Conservation (phyloP, 176 grass and related monocot species). For the Juncus inflexus region DNA sequence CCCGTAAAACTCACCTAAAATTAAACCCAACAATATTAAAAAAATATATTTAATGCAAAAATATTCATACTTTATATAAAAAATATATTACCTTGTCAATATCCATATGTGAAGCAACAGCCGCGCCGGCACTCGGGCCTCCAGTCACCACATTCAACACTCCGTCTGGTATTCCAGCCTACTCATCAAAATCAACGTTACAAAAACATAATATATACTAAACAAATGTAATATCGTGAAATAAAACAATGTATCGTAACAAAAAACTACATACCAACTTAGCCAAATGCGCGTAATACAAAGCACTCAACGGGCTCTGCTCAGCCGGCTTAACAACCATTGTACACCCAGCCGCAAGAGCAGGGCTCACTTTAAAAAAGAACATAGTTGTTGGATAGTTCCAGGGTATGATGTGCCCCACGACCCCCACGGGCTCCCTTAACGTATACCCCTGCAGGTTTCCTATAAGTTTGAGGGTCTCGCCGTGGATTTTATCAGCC, state of each 20-base stretch:
- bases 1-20: constrained; percentile 75
- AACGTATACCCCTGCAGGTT: constrained; percentile 77
- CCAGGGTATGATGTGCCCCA: constrained; percentile 76
- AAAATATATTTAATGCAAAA: not conserved
- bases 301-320: constrained; percentile 72
- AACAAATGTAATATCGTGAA: not conserved
- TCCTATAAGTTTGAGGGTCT: constrained; percentile 43
- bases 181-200: not conserved
- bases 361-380: constrained; percentile 70
- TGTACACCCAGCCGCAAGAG: constrained; percentile 79
- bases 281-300: constrained; percentile 65
- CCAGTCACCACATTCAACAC: constrained; percentile 79
- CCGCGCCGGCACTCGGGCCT: constrained; percentile 50
- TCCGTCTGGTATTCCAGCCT: constrained; percentile 72
- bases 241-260: not conserved
- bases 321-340: constrained; percentile 87
- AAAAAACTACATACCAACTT: constrained; percentile 36
- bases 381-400: constrained; percentile 86
- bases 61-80: too few species aligned
- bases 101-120: constrained; percentile 73
- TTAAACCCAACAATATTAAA: not conserved
- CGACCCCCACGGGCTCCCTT: constrained; percentile 77
- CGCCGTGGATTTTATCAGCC: constrained; percentile 91
- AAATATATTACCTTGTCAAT: constrained; percentile 50
- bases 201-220: not conserved